A percentile compares a stretch with the other conserved stretches of the same genome.
These are phyloP conservation scores for Rhodotorula toruloides DNA, from an alignment of 768 basidiomycete genomes.

Conservation along the genomic window DNA sequence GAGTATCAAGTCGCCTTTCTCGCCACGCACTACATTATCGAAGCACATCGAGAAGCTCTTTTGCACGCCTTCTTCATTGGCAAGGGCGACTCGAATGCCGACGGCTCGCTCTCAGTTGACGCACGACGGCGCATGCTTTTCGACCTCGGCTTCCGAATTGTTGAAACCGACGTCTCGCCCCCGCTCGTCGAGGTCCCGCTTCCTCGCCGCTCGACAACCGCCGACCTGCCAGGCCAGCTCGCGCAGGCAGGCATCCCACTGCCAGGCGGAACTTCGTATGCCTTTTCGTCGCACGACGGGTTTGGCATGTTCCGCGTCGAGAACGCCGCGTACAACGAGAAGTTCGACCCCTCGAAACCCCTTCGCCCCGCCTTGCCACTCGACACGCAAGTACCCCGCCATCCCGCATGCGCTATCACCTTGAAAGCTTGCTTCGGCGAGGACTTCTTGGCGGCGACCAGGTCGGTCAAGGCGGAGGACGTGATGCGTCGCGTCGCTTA, in stretches of 20 bases:
- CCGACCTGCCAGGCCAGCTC: background rate
- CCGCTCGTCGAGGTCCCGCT: background rate
- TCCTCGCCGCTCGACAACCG: conserved; percentile 6
- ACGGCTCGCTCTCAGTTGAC: conserved; percentile 14
- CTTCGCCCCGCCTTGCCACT: background rate
- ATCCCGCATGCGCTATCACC: conserved; percentile 32
- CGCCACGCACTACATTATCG: conserved; percentile 37
- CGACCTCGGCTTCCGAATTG: conserved; percentile 8
- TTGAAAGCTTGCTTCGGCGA: conserved; percentile 40
- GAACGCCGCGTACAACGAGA: background rate
- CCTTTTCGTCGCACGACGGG: conserved; percentile 45
- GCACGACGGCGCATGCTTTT: conserved; percentile 21
- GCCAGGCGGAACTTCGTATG: conserved; percentile 9
- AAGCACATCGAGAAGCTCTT: conserved; percentile 36
- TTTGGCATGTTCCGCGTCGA: conserved; percentile 43
- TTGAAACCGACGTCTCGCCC: fast-evolving
- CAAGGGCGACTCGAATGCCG: conserved; percentile 4
- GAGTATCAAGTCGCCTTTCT: conserved; percentile 35
- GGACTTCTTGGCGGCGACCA: background rate
- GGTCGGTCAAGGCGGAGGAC: background rate
- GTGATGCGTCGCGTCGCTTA: conserved; percentile 48
- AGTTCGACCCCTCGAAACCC: background rate
- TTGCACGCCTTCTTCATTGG: conserved; percentile 28
- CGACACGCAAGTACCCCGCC: background rate
- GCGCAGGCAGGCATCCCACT: conserved; percentile 3